A percentile compares a stretch with the other conserved stretches of the same genome.
Evolutionary conservation across 2,329 filamentous ascomycete species (phyloP).

Genomic region (Ophiostoma triangulosporum): DNA sequence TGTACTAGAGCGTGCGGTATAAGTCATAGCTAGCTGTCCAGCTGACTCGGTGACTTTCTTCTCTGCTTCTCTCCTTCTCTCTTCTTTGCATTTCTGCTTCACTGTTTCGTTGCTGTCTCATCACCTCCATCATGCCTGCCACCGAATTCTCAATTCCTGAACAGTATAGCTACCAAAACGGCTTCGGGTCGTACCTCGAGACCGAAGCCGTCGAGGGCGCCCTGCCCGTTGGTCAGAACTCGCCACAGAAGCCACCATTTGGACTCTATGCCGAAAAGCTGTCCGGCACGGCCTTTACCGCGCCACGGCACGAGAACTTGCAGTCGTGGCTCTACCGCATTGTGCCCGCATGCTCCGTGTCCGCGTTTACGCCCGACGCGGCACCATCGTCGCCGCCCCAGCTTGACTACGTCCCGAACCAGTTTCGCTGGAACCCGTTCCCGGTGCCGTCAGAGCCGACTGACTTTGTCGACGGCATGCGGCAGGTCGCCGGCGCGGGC

Average conservation of each 20-base stretch:
- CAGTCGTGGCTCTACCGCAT: constrained; percentile 63
- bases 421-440: constrained; percentile 67
- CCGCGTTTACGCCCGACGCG: constrained; percentile 30
- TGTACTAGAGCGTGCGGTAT: too few species aligned
- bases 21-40: background rate
- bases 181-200: constrained; percentile 68
- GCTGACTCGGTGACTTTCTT: background rate
- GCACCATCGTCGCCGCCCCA: background rate
- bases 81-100: background rate
- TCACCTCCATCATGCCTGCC: constrained; percentile 22
- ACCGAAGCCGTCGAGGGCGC: constrained; percentile 64
- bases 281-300: constrained; percentile 59
- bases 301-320: constrained; percentile 53
- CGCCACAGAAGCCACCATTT: constrained; percentile 64
- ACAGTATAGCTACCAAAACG: constrained; percentile 63
- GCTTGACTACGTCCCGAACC: constrained; percentile 65
- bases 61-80: background rate
- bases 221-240: constrained; percentile 63
- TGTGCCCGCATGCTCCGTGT: constrained; percentile 49
- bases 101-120: background rate
- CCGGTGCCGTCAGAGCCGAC: constrained; percentile 37
- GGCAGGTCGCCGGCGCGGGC: constrained; percentile 64
- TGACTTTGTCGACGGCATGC: constrained; percentile 45
- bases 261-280: constrained; percentile 75
- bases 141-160: constrained; percentile 35